Evolutionary conservation across 1,284 basidiomycete species (phyloP).

Genomic region (Hortiboletus rubellus): DNA sequence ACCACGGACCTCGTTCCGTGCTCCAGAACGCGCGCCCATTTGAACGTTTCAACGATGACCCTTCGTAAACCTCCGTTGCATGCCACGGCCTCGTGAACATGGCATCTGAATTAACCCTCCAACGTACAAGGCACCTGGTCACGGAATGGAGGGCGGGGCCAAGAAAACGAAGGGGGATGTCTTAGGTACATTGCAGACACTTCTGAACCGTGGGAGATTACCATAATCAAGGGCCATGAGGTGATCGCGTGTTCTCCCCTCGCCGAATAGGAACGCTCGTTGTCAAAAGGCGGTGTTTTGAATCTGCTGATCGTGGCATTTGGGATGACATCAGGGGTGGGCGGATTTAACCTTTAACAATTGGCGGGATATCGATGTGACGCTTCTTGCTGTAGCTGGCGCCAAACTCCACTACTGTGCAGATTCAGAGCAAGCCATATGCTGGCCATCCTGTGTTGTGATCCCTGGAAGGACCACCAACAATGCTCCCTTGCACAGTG

Average conservation of each 20-base stretch:
- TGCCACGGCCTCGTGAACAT: constrained; percentile 7
- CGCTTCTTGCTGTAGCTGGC: constrained; percentile 1
- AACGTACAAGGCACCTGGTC: constrained; percentile 2
- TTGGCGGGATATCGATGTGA: constrained; percentile 16
- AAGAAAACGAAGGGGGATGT: background rate
- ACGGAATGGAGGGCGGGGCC: constrained; percentile 22
- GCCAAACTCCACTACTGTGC: background rate
- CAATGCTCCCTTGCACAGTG: constrained; percentile 4
- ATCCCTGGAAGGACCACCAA: background rate
- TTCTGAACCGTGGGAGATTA: constrained; percentile 8
- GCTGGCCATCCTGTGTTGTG: constrained; percentile 21
- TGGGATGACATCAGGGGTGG: constrained; percentile 19
- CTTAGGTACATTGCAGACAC: constrained; percentile 10
- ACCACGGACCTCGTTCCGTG: background rate
- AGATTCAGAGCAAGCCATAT: constrained; percentile 1
- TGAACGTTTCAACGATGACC: background rate
- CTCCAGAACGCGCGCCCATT: constrained; percentile 9
- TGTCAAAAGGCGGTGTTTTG: constrained; percentile 11
- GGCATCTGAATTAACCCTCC: background rate
- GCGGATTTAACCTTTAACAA: constrained; percentile 22
- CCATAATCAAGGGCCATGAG: constrained; percentile 27
- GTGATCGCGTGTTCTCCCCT: constrained; percentile 23
- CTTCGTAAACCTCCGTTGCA: constrained; percentile 8
- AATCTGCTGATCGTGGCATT: constrained; percentile 2
- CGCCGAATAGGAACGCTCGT: background rate